These are phyloP conservation scores for Pseudogymnoascus sp. DNA, from an alignment of 2,329 filamentous ascomycete genomes.

Conservation along the genomic window DNA sequence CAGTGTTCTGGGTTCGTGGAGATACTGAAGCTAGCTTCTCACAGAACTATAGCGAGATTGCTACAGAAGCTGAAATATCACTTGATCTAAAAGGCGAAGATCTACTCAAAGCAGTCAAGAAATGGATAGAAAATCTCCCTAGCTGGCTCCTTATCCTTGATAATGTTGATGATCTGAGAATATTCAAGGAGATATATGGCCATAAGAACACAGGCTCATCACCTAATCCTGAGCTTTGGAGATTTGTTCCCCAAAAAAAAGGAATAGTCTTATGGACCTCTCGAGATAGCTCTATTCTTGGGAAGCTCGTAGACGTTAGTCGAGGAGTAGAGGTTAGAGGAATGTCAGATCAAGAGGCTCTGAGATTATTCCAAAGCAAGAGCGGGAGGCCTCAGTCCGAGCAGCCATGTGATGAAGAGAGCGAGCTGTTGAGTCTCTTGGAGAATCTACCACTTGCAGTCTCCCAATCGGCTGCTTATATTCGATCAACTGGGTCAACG, in stretches of 20 bases:
- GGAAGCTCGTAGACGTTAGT: constrained; percentile 20
- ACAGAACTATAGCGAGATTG: constrained; percentile 28
- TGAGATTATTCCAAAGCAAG: constrained; percentile 14
- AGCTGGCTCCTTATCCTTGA: constrained; percentile 30
- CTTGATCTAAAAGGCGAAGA: constrained; percentile 18
- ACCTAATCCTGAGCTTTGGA: constrained; percentile 11
- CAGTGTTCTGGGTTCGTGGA: constrained; percentile 33
- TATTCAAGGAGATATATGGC: constrained; percentile 18
- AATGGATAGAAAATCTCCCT: constrained; percentile 16
- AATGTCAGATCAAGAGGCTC: constrained; percentile 22
- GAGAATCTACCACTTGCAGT: constrained; percentile 28
- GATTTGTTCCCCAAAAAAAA: constrained; percentile 23
- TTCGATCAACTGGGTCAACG: constrained; percentile 23
- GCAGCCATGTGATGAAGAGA: constrained; percentile 8
- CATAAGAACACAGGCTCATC: not conserved
- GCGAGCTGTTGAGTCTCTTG: constrained; percentile 21
- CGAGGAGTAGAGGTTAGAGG: constrained; percentile 20
- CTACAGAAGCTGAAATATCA: constrained; percentile 21
- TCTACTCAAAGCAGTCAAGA: constrained; percentile 19
- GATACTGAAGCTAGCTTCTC: constrained; percentile 28
- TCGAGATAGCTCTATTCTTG: constrained; percentile 24
- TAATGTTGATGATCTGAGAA: constrained; percentile 27
- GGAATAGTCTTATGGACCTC: constrained; percentile 31
- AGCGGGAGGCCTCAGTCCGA: not conserved
- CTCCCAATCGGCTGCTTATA: constrained; percentile 28